Conservation (phyloP, 192 early-diverging fungal species). For the Coemansia sp. region DNA sequence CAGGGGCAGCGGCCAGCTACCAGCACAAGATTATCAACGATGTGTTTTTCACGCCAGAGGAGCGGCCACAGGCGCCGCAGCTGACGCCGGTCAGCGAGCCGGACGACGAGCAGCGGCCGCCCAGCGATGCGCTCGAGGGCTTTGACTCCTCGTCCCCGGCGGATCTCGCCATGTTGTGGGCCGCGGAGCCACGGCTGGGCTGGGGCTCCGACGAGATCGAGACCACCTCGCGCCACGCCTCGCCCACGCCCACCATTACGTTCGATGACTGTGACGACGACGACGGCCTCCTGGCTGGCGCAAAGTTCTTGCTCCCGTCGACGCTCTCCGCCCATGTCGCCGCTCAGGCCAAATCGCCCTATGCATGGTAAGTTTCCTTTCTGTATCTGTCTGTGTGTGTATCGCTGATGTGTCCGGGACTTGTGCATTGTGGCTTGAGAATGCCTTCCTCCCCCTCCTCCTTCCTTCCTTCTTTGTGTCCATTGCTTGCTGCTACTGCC, state of each 20-base stretch:
- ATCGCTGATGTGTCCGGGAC: not conserved
- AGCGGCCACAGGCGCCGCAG: conserved; percentile 47
- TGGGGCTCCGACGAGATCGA: conserved; percentile 48
- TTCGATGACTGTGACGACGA: conserved; percentile 21
- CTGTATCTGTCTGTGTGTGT: not conserved
- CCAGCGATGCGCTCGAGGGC: conserved; percentile 38
- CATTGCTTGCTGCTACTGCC: not conserved
- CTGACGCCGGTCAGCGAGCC: conserved; percentile 53
- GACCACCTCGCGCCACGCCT: conserved; percentile 43
- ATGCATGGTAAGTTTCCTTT: conserved; percentile 42
- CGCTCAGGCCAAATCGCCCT: conserved; percentile 51
- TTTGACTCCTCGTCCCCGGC: conserved; percentile 36
- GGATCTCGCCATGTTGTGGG: conserved; percentile 54
- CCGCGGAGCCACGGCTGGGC: conserved; percentile 28
- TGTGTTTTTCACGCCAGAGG: conserved; percentile 54
- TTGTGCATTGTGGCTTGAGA: conserved; percentile 7
- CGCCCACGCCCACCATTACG: conserved; percentile 49
- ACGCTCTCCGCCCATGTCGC: conserved; percentile 52
- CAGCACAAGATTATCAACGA: conserved; percentile 56
- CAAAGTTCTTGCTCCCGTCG: conserved; percentile 18
- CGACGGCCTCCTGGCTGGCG: not conserved
- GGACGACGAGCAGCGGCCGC: conserved; percentile 44
- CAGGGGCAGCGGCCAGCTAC: conserved; percentile 18
- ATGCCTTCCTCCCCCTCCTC: not conserved
- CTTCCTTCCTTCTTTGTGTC: not conserved